Evolutionary conservation across 352 stramenopile genomes (phyloP).

Genomic region (Hyaloperonospora brassicae): DNA sequence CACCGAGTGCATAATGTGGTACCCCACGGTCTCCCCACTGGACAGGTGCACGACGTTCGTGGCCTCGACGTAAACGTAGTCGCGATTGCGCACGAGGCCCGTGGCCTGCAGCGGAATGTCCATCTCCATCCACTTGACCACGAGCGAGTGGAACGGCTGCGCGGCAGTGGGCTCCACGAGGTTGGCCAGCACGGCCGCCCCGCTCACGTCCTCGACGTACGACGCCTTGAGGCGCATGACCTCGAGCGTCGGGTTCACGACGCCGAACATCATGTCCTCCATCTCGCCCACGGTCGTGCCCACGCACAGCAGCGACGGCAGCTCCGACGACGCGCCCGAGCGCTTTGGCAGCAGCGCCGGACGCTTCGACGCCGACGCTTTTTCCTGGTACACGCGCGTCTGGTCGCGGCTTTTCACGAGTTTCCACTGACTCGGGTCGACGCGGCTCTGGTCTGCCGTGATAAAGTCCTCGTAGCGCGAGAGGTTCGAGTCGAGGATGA

Average conservation of each 20-base stretch:
- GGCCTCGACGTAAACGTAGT: constrained; percentile 49
- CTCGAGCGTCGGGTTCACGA: constrained; percentile 27
- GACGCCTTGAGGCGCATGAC: constrained; percentile 41
- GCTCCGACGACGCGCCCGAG: constrained; percentile 2
- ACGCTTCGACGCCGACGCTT: constrained; percentile 5
- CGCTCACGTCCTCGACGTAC: constrained; percentile 33
- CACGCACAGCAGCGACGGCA: constrained; percentile 34
- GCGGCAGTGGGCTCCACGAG: constrained; percentile 23
- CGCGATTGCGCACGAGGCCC: constrained; percentile 41
- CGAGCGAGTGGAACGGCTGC: constrained; percentile 32
- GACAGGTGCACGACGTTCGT: constrained; percentile 26
- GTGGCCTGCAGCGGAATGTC: constrained; percentile 22
- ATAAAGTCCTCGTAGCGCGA: constrained; percentile 21
- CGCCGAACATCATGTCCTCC: constrained; percentile 47
- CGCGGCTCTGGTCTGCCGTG: constrained; percentile 8
- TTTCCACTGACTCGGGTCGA: constrained; percentile 22
- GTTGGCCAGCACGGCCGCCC: constrained; percentile 29
- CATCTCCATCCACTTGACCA: constrained; percentile 38
- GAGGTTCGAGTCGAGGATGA: constrained; percentile 2
- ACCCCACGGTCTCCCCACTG: constrained; percentile 37
- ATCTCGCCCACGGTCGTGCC: constrained; percentile 35
- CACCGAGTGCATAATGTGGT: constrained; percentile 50
- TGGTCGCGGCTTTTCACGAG: constrained; percentile 4
- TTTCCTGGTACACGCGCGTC: constrained; percentile 8
- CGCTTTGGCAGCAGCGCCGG: background rate